Evolutionary conservation across 1,284 basidiomycete genomes (phyloP).

Genomic region (Cryptococcus sp.): DNA sequence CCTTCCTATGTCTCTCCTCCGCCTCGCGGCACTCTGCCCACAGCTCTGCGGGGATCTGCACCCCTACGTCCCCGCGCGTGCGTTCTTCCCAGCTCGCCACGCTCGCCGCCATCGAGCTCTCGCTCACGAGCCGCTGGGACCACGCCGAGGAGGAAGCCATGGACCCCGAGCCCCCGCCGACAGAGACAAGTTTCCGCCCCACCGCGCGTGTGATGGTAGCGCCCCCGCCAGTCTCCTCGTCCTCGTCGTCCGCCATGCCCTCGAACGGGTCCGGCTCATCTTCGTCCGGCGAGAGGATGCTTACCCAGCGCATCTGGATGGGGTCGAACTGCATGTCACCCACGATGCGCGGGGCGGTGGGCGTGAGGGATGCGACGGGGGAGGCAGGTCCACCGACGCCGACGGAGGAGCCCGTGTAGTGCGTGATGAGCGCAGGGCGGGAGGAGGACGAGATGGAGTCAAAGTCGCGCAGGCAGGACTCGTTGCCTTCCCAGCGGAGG

Average conservation of each 20-base stretch:
- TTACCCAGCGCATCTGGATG: slow-evolving; percentile 88
- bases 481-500: slow-evolving; percentile 95
- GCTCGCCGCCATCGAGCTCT: slow-evolving; percentile 54
- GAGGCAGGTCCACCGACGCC: slow-evolving; percentile 51
- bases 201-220: slow-evolving; percentile 61
- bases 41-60: slow-evolving; percentile 59
- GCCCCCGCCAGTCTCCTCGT: slow-evolving; percentile 62
- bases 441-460: slow-evolving; percentile 72
- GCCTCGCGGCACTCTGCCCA: slow-evolving; percentile 67
- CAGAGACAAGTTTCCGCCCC: slow-evolving; percentile 28
- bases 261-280: slow-evolving; percentile 92
- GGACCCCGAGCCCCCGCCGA: slow-evolving; percentile 10
- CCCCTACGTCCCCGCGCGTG: not conserved
- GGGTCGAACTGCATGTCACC: slow-evolving; percentile 99
- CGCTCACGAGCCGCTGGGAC: slow-evolving; percentile 57
- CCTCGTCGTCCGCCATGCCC: slow-evolving; percentile 80
- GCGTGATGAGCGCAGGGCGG: slow-evolving; percentile 92
- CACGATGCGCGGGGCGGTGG: slow-evolving; percentile 61
- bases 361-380: slow-evolving; percentile 43
- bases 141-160: slow-evolving; percentile 60
- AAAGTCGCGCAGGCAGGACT: slow-evolving; percentile 81
- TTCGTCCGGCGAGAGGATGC: slow-evolving; percentile 74
- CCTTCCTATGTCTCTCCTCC: slow-evolving; percentile 70
- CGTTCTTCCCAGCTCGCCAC: slow-evolving; percentile 3
- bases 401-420: slow-evolving; percentile 73